Evolutionary conservation across 2,329 filamentous ascomycete genomes (phyloP), one percentile per base, ranked within the genome.

Genomic region (Botrytis squamosa): DNA sequence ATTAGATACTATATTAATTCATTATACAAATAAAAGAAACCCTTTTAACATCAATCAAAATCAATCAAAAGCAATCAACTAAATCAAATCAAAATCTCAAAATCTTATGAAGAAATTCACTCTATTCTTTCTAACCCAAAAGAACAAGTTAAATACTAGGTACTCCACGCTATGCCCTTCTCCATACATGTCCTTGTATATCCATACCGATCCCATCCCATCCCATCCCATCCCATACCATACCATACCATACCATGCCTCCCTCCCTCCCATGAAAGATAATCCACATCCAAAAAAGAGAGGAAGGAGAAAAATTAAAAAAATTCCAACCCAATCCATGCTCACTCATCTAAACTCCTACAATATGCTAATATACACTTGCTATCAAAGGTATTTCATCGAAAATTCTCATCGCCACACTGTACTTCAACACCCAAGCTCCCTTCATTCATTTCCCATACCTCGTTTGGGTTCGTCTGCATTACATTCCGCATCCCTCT

Each of bases 331-430:
- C 63, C 63, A 25, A 29, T 33, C 46, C 49, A 60, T 70, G 36
- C 70, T 44, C 40, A 67, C 63, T 57, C 57, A 71, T 65, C 71
- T 57, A 67, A 72, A 76, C 73, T 73, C 71, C 74, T 52, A 69
- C 57, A 64, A 68, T 33, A 68, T 68, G 66, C 66, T 68, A 68
- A 68, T 68, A 29, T 68, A 68, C 49, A 68, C 46, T 68, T 46
- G 46, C 65, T 12, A 4, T 29, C 25, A 68, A 55, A 55, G 36
- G 46, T 68, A 68, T 68, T 68, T 68, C 9, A 25, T 36, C 20
- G 22, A 64, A 40, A 68, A 68, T 18, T 57, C 49, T 68, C 49
- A 18, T 42, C 66, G 49, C 36, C 29, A 40, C 66, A 36, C 49
- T 25, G 33, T 25, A 33, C 36, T 20, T 36, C 46, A 67, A 40